Percentiles rank a stretch among this genome's conserved stretches.
Conservation (phyloP, 139 green algal species). For the Chlamydomonas sp. region DNA sequence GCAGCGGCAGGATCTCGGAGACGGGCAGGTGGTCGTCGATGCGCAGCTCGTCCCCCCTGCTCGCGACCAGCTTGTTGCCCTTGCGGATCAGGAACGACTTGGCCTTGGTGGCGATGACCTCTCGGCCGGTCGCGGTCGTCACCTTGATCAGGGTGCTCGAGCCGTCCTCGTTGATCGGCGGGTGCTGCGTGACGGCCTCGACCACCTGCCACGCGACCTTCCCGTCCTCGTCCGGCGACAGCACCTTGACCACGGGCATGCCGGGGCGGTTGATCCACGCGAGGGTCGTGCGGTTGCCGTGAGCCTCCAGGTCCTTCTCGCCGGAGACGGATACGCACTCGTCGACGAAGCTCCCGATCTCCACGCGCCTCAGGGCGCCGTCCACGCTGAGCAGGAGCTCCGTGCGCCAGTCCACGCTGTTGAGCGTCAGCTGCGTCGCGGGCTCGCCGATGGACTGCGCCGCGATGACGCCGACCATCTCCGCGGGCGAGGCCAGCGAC, state of each 20-base stretch:
- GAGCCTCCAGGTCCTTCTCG: neutral
- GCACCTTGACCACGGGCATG: neutral
- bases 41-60: neutral
- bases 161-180: constrained; percentile 10
- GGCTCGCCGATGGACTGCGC: constrained; percentile 92
- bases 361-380: neutral
- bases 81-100: constrained; percentile 10
- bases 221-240: neutral
- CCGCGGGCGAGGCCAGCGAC: constrained; percentile 26
- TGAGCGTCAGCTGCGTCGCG: constrained; percentile 61
- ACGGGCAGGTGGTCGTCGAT: constrained; percentile 9
- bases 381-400: constrained; percentile 4
- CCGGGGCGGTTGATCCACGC: neutral
- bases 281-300: constrained; percentile 3
- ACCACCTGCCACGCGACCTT: neutral
- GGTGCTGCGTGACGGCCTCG: constrained; percentile 5
- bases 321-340: neutral
- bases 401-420: neutral
- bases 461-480: constrained; percentile 82
- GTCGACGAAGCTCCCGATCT: constrained; percentile 13
- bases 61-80: constrained; percentile 2
- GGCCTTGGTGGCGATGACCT: constrained; percentile 16
- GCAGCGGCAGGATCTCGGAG: neutral
- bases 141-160: constrained; percentile 5
- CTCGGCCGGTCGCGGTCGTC: neutral